Conservation (phyloP, 495 filamentous ascomycete genomes). For the Podospora tetraspora region DNA sequence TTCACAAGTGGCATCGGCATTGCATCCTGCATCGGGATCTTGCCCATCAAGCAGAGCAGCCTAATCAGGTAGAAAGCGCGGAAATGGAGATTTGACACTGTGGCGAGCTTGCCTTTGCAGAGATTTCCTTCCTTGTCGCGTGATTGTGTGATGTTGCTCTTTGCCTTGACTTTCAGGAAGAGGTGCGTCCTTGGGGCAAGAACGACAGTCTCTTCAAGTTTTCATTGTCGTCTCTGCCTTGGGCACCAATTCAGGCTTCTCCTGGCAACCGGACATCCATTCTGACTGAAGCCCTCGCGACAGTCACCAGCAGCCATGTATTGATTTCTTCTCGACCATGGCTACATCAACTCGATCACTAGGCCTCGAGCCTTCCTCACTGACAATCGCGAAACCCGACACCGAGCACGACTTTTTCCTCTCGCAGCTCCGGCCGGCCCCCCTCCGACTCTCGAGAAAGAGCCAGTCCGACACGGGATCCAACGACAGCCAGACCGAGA, state of each 20-base stretch:
- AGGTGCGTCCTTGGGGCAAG: neutral
- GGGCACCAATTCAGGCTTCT: neutral
- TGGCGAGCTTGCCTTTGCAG: neutral
- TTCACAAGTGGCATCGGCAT: neutral
- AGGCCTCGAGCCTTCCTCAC: neutral
- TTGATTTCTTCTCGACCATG: neutral
- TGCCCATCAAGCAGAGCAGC: neutral
- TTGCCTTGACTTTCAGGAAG: neutral
- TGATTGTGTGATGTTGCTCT: neutral
- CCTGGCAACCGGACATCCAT: neutral
- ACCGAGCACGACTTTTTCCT: constrained; percentile 15
- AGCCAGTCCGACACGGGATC: constrained; percentile 11
- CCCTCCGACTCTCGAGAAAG: constrained; percentile 28
- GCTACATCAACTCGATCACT: neutral
- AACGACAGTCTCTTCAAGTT: neutral
- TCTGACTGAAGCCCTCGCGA: neutral
- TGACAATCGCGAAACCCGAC: neutral
- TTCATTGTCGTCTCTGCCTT: neutral
- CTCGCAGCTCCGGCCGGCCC: constrained; percentile 27
- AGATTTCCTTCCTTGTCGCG: neutral
- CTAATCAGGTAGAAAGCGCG: neutral
- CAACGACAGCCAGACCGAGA: constrained; percentile 1
- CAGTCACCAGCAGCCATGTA: neutral
- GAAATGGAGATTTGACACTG: neutral
- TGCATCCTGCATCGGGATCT: neutral